Conservation (phyloP, 2,329 filamentous ascomycete species). For the Colletotrichum euphorbiae region DNA sequence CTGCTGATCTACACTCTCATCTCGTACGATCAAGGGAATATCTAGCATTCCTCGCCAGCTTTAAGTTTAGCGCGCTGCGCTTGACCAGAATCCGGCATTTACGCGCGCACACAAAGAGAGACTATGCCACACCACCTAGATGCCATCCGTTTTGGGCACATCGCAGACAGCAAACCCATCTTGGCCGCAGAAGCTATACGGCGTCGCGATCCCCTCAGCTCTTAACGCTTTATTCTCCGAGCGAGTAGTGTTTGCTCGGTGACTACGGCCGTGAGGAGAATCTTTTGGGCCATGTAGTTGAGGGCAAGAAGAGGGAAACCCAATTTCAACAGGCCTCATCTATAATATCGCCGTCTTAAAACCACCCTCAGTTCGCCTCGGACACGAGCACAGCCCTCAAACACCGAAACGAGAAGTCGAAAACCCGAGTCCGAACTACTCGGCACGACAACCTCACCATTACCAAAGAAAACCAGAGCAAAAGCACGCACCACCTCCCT, state of each 20-base stretch:
- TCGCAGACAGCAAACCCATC: background rate
- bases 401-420: conserved; percentile 18
- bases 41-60: conserved; percentile 1
- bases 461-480: too few species aligned
- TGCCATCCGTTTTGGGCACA: background rate
- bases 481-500: conserved; percentile 5
- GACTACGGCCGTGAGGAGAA: too few species aligned
- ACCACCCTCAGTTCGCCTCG: background rate
- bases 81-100: conserved; percentile 11
- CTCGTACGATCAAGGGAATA: background rate
- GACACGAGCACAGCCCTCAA: conserved; percentile 13
- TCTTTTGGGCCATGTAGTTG: background rate
- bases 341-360: background rate
- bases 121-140: background rate
- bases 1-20: background rate
- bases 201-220: background rate
- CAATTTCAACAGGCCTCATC: background rate
- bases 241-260: too few species aligned
- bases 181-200: conserved; percentile 15
- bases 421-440: conserved; percentile 29
- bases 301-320: background rate
- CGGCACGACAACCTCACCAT: conserved; percentile 23
- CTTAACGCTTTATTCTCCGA: too few species aligned
- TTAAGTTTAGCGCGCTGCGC: conserved; percentile 12
- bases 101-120: background rate